phyloP scores from a whole-genome alignment of 1,139 yeast species.

The Zhuliangozyma parablackwelliae region DNA sequence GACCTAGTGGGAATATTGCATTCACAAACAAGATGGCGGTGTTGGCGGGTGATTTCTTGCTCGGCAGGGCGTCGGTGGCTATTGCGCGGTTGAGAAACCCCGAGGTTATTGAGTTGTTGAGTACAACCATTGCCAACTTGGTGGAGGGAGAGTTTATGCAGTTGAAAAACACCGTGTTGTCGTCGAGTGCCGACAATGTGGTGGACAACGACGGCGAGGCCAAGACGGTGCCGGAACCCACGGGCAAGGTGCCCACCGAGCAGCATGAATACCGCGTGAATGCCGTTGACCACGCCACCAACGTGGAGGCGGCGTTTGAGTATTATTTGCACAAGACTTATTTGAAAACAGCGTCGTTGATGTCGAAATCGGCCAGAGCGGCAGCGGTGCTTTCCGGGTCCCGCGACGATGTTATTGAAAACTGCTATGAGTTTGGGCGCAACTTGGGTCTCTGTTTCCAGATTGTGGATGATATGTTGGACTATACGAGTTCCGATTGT shows the following conservation, averaged over 20 bases:
- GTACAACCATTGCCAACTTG: conserved; percentile 92
- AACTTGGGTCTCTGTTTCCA: conserved; percentile 94
- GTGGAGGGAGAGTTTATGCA: conserved; percentile 99
- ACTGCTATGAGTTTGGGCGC: conserved; percentile 87
- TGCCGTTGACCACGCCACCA: conserved; percentile 59
- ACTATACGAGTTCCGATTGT: conserved; percentile 79
- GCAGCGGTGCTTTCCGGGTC: conserved; percentile 93
- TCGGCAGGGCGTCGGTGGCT: conserved; percentile 95
- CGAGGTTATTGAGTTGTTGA: conserved; percentile 92
- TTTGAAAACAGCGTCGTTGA: conserved; percentile 87
- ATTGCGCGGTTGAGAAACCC: conserved; percentile 89
- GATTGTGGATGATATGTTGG: conserved; percentile 93
- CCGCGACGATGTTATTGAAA: conserved; percentile 65
- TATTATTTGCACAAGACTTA: conserved; percentile 93
- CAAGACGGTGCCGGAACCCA: conserved; percentile 53
- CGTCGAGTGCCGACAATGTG: conserved; percentile 31
- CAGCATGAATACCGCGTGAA: conserved; percentile 59
- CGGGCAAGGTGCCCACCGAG: conserved; percentile 58
- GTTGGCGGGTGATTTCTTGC: conserved; percentile 89
- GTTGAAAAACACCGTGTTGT: conserved; percentile 78
- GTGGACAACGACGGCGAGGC: conserved; percentile 46
- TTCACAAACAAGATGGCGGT: conserved; percentile 97
- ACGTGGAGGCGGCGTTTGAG: conserved; percentile 84
- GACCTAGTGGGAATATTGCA: conserved; percentile 89
- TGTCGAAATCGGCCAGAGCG: conserved; percentile 93